Percentiles rank a stretch among this genome's conserved stretches.
These are phyloP conservation scores for Boletales sp. DNA, from an alignment of 768 basidiomycete species.

Conservation along the genomic window DNA sequence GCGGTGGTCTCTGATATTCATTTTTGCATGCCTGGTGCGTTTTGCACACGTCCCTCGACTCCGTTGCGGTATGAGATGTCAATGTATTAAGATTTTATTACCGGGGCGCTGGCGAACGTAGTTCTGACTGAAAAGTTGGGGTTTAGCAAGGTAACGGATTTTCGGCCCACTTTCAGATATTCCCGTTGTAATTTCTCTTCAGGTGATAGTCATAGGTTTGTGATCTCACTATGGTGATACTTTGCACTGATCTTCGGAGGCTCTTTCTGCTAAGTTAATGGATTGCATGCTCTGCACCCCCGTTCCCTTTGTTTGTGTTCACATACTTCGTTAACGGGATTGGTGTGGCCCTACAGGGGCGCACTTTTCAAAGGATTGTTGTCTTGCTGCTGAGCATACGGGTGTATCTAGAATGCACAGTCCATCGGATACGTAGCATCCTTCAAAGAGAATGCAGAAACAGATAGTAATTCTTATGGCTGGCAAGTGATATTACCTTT, in stretches of 20 bases:
- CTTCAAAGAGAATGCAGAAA: constrained; percentile 48
- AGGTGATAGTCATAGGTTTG: constrained; percentile 41
- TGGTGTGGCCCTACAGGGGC: constrained; percentile 43
- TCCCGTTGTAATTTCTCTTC: neutral
- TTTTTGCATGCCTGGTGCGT: constrained; percentile 45
- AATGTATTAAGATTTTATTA: constrained; percentile 37
- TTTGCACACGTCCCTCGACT: neutral
- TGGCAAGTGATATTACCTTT: constrained; percentile 3
- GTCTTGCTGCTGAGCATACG: too few relatives aligned
- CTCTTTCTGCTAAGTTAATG: constrained; percentile 51
- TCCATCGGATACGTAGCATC: constrained; percentile 67
- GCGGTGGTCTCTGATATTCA: constrained; percentile 53
- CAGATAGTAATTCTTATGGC: constrained; percentile 71
- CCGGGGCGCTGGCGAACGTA: constrained; percentile 45
- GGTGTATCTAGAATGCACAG: constrained; percentile 55
- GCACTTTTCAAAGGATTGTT: too few relatives aligned
- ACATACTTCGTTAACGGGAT: constrained; percentile 46
- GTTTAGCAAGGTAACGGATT: constrained; percentile 37
- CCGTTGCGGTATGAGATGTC: constrained; percentile 15
- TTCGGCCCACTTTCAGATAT: neutral
- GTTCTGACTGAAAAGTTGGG: constrained; percentile 41
- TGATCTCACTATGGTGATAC: neutral
- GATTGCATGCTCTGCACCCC: constrained; percentile 52
- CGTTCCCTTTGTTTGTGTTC: constrained; percentile 61
- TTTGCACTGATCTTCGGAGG: constrained; percentile 32